These are phyloP conservation scores for Cercospora sp. DNA, from an alignment of 2,329 filamentous ascomycete species.

Conservation along the genomic window DNA sequence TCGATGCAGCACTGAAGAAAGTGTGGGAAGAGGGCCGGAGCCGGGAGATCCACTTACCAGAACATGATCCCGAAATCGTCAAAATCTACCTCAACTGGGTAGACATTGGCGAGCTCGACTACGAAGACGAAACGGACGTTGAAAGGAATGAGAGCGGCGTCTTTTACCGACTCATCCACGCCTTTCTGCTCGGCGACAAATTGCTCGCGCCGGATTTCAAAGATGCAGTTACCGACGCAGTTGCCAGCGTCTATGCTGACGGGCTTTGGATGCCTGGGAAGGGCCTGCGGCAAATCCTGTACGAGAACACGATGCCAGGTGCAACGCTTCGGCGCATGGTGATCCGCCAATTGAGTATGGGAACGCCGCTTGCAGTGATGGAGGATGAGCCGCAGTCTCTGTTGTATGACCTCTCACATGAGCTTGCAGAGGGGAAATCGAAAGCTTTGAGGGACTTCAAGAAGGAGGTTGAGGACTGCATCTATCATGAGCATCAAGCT, in stretches of 20 bases:
- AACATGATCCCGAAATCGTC: background rate
- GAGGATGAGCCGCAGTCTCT: background rate
- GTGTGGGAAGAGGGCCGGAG: background rate
- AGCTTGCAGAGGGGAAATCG: background rate
- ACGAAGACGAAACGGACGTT: background rate
- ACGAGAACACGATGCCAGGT: constrained; percentile 3
- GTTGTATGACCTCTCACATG: background rate
- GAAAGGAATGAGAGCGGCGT: background rate
- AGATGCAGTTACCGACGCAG: background rate
- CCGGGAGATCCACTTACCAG: background rate
- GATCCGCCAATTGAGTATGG: background rate
- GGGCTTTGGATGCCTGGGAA: background rate
- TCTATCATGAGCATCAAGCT: constrained; percentile 12
- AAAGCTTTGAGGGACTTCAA: background rate
- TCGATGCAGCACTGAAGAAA: background rate
- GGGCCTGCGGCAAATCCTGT: background rate
- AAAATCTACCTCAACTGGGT: background rate
- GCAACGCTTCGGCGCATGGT: constrained; percentile 2
- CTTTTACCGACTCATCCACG: background rate
- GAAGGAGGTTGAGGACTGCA: constrained; percentile 2
- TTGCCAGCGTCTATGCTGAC: background rate
- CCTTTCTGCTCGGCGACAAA: background rate
- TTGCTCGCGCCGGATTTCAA: background rate
- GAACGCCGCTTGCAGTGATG: background rate
- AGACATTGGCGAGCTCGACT: background rate